phyloP scores from a whole-genome alignment of 805 yeast species.

The Zygosaccharomyces bisporus region DNA sequence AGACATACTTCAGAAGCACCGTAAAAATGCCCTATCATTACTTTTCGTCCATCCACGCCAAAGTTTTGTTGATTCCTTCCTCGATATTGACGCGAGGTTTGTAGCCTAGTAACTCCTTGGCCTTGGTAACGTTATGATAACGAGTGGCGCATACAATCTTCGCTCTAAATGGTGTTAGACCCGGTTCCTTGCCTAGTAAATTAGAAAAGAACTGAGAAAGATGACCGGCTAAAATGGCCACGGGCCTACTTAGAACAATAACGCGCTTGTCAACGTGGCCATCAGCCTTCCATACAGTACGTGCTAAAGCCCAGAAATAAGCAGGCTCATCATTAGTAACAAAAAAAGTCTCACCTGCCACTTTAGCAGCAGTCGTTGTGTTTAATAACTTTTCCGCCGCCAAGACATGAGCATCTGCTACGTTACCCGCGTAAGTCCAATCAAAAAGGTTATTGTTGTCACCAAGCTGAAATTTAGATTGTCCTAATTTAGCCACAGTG shows the following conservation, averaged over 20 bases:
- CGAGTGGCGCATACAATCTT: slow-evolving; percentile 88
- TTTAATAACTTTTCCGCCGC: slow-evolving; percentile 76
- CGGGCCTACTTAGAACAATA: slow-evolving; percentile 63
- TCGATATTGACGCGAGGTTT: slow-evolving; percentile 73
- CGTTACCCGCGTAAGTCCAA: slow-evolving; percentile 98
- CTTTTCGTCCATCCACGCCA: slow-evolving; percentile 83
- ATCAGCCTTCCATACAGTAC: slow-evolving; percentile 96
- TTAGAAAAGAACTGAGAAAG: slow-evolving; percentile 71
- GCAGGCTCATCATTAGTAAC: slow-evolving; percentile 92
- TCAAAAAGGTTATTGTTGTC: slow-evolving; percentile 91
- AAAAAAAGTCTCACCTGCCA: slow-evolving; percentile 86
- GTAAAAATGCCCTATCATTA: slow-evolving; percentile 1
- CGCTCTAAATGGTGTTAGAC: slow-evolving; percentile 94
- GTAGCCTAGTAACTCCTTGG: slow-evolving; percentile 73
- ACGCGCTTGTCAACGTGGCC: slow-evolving; percentile 72
- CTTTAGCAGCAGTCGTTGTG: slow-evolving; percentile 39
- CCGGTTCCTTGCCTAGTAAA: slow-evolving; percentile 76
- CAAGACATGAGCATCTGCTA: slow-evolving; percentile 91
- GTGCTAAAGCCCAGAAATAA: slow-evolving; percentile 94
- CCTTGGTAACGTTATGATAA: slow-evolving; percentile 88
- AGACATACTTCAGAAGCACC: neutral
- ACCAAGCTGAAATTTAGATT: slow-evolving; percentile 90
- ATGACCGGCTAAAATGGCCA: slow-evolving; percentile 82
- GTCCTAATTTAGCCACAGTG: slow-evolving; percentile 75
- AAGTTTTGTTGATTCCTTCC: slow-evolving; percentile 72